A percentile compares a stretch with the other conserved stretches of the same genome.
Evolutionary conservation across 495 filamentous ascomycete genomes (phyloP).

Genomic region (Aspergillus leporis): DNA sequence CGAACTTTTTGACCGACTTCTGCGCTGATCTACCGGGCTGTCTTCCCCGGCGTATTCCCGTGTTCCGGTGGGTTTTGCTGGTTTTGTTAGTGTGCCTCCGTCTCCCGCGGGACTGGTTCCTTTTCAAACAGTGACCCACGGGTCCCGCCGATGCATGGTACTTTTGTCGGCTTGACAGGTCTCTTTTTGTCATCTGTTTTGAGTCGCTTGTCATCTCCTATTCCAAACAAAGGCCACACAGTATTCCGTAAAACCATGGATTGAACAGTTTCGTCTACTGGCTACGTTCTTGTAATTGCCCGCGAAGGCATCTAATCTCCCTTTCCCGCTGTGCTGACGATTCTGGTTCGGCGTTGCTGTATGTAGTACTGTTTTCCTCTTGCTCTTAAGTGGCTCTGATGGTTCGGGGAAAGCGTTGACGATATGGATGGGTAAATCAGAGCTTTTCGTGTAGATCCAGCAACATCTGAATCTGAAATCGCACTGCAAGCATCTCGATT

Average conservation of each 20-base stretch:
- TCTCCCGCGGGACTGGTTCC: slow-evolving; percentile 13
- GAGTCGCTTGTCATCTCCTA: background rate
- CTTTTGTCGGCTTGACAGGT: slow-evolving; percentile 12
- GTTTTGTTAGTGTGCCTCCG: slow-evolving; percentile 15
- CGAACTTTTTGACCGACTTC: slow-evolving; percentile 20
- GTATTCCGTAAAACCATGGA: background rate
- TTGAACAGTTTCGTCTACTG: background rate
- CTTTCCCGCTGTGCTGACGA: too few relatives aligned
- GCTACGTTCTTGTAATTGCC: too few relatives aligned
- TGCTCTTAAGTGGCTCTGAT: too few relatives aligned
- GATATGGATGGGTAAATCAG: background rate
- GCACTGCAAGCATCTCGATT: background rate
- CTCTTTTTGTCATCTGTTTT: background rate
- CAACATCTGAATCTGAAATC: background rate
- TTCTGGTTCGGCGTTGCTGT: too few relatives aligned
- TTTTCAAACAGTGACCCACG: slow-evolving; percentile 7
- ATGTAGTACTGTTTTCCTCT: too few relatives aligned
- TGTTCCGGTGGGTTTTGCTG: slow-evolving; percentile 9
- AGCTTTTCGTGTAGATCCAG: background rate
- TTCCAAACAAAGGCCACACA: background rate
- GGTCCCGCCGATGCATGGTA: slow-evolving; percentile 13
- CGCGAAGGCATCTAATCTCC: too few relatives aligned
- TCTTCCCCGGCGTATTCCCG: slow-evolving; percentile 20
- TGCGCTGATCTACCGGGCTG: slow-evolving; percentile 27
- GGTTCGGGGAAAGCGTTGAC: too few relatives aligned